phyloP scores from a whole-genome alignment of 495 filamentous ascomycete genomes.

The Neurospora sublineolata region DNA sequence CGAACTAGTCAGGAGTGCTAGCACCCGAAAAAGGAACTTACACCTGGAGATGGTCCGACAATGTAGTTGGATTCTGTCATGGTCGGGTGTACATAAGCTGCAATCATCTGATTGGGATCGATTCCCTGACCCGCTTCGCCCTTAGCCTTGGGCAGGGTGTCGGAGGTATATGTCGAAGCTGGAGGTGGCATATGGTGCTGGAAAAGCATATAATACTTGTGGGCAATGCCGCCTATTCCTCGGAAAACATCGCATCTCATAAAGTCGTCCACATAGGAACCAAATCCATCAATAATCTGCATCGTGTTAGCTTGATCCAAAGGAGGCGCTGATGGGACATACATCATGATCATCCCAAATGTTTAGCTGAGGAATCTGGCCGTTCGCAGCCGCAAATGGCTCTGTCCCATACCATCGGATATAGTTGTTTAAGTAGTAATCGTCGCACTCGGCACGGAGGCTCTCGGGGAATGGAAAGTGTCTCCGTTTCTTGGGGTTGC shows the following conservation, averaged over 20 bases:
- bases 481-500: slow-evolving; percentile 70
- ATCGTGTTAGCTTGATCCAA: background rate
- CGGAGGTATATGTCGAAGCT: slow-evolving; percentile 67
- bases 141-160: slow-evolving; percentile 13
- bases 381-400: slow-evolving; percentile 75
- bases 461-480: slow-evolving; percentile 63
- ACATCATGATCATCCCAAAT: slow-evolving; percentile 89
- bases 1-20: slow-evolving; percentile 12
- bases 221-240: slow-evolving; percentile 76
- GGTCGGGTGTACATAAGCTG: slow-evolving; percentile 55
- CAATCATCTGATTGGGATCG: slow-evolving; percentile 55
- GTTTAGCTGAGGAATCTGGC: slow-evolving; percentile 82
- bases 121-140: slow-evolving; percentile 33
- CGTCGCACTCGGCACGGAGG: slow-evolving; percentile 67
- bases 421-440: slow-evolving; percentile 87
- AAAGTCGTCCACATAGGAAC: slow-evolving; percentile 84
- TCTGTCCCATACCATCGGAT: slow-evolving; percentile 74
- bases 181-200: slow-evolving; percentile 85
- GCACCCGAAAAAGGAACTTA: slow-evolving; percentile 2
- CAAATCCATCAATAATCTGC: slow-evolving; percentile 83
- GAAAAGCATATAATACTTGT: slow-evolving; percentile 89
- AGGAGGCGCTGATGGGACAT: slow-evolving; percentile 6
- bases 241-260: slow-evolving; percentile 85
- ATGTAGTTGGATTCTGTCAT: slow-evolving; percentile 63
- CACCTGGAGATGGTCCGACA: slow-evolving; percentile 59